Evolutionary conservation across 2,329 filamentous ascomycete genomes (phyloP).

Genomic region (Epichloe sibirici): DNA sequence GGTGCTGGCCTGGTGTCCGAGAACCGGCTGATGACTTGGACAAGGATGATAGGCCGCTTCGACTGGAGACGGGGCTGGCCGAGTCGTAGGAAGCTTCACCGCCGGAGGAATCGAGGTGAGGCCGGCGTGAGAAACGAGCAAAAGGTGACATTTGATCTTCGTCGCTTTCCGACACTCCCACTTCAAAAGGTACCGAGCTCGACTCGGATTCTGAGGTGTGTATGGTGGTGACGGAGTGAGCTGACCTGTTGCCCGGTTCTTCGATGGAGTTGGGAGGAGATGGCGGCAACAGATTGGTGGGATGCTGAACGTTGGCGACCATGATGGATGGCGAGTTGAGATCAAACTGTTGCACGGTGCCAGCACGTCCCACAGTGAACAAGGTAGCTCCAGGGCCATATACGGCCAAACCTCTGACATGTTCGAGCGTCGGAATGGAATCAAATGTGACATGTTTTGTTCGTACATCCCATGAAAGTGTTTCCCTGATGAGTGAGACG

Average conservation of each 20-base stretch:
- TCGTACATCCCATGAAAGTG: constrained; percentile 88
- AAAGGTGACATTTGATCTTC: constrained; percentile 66
- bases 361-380: constrained; percentile 79
- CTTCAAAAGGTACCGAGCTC: constrained; percentile 42
- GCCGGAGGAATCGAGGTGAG: constrained; percentile 47
- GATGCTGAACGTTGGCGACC: constrained; percentile 79
- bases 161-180: constrained; percentile 59
- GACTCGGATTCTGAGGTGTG: constrained; percentile 41
- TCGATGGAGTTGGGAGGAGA: constrained; percentile 74
- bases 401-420: constrained; percentile 69
- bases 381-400: constrained; percentile 85
- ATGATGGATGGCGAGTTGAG: constrained; percentile 70
- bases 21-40: constrained; percentile 44
- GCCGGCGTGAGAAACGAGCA: constrained; percentile 61
- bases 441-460: constrained; percentile 96
- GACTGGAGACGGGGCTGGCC: constrained; percentile 53
- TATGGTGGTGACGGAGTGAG: constrained; percentile 33
- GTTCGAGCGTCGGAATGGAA: constrained; percentile 71
- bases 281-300: constrained; percentile 64
- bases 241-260: constrained; percentile 46
- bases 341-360: constrained; percentile 91
- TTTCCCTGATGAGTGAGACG: constrained; percentile 47
- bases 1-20: constrained; percentile 36
- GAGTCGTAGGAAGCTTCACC: constrained; percentile 46
- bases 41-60: constrained; percentile 47